phyloP scores from a whole-genome alignment of 2,329 filamentous ascomycete genomes.

The Nothomitra cinnamomea region DNA sequence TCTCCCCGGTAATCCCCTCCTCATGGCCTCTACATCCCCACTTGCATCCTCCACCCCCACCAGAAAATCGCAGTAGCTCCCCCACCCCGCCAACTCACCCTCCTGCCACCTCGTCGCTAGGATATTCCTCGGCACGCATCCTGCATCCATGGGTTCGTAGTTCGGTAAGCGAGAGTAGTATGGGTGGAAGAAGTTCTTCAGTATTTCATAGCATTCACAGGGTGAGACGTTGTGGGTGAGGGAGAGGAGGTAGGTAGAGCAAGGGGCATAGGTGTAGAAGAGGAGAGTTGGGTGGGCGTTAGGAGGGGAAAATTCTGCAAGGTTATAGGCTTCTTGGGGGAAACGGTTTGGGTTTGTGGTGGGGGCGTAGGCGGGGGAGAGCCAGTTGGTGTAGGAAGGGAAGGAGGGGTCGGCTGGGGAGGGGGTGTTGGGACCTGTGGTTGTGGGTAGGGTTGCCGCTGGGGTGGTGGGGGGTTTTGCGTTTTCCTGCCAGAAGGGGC shows the following conservation, averaged over 20 bases:
- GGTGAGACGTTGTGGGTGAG: too few species aligned
- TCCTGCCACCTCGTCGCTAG: too few species aligned
- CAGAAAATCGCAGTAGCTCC: too few species aligned
- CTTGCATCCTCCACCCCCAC: too few species aligned
- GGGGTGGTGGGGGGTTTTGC: not conserved
- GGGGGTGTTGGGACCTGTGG: conserved; percentile 9
- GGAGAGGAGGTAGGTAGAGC: conserved; percentile 35
- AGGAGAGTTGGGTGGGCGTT: conserved; percentile 63
- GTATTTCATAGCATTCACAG: too few species aligned
- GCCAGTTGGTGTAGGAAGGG: conserved; percentile 58
- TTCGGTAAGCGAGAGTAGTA: too few species aligned
- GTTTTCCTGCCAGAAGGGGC: conserved; percentile 50
- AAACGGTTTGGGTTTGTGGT: conserved; percentile 43
- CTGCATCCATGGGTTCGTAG: too few species aligned
- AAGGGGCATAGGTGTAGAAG: conserved; percentile 60
- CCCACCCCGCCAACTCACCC: too few species aligned
- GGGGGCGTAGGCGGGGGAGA: conserved; percentile 49
- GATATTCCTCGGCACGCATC: too few species aligned
- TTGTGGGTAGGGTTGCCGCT: not conserved
- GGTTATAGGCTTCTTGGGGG: conserved; percentile 62
- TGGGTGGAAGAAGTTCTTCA: too few species aligned
- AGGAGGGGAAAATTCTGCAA: conserved; percentile 43
- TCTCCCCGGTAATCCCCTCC: too few species aligned
- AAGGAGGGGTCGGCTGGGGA: conserved; percentile 8
- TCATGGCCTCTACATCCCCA: too few species aligned